Evolutionary conservation across 31 red algal genomes (phyloP).

Genomic region (Asparagopsis taxiformis): DNA sequence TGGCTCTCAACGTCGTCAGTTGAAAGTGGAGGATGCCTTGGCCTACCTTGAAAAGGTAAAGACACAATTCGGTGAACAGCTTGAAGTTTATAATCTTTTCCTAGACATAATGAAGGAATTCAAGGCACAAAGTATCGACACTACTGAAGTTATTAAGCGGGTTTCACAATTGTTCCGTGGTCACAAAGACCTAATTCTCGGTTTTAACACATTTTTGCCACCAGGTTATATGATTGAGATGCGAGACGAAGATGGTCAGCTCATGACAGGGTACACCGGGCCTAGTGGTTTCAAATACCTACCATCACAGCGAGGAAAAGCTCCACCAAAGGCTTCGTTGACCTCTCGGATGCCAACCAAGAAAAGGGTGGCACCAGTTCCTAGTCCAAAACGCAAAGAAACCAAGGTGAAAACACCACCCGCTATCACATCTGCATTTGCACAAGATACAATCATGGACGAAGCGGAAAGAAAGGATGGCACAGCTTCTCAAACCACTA

Average conservation of each 20-base stretch:
- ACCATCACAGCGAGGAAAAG: too few species aligned
- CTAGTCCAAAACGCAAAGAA: too few species aligned
- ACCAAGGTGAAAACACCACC: too few species aligned
- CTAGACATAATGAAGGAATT: constrained; percentile 99
- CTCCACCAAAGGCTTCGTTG: too few species aligned
- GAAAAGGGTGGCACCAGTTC: too few species aligned
- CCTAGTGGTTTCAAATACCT: constrained; percentile 62
- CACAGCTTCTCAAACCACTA: too few species aligned
- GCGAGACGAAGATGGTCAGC: constrained; percentile 52
- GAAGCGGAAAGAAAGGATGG: too few species aligned
- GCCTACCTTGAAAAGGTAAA: constrained; percentile 98
- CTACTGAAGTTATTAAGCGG: constrained; percentile 82
- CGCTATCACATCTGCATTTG: too few species aligned
- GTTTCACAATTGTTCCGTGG: constrained; percentile 90
- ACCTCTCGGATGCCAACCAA: too few species aligned
- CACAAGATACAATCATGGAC: too few species aligned
- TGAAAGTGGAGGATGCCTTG: constrained; percentile 95
- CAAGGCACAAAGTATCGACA: constrained; percentile 95
- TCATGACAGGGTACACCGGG: constrained; percentile 44
- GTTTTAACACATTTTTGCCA: constrained; percentile 98
- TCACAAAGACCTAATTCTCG: constrained; percentile 88
- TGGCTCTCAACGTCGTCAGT: constrained; percentile 33
- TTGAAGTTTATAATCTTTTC: constrained; percentile 91
- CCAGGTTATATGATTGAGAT: constrained; percentile 94
- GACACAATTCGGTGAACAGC: constrained; percentile 76